phyloP scores from a whole-genome alignment of 768 basidiomycete species.

The Mycena rebaudengoi region DNA sequence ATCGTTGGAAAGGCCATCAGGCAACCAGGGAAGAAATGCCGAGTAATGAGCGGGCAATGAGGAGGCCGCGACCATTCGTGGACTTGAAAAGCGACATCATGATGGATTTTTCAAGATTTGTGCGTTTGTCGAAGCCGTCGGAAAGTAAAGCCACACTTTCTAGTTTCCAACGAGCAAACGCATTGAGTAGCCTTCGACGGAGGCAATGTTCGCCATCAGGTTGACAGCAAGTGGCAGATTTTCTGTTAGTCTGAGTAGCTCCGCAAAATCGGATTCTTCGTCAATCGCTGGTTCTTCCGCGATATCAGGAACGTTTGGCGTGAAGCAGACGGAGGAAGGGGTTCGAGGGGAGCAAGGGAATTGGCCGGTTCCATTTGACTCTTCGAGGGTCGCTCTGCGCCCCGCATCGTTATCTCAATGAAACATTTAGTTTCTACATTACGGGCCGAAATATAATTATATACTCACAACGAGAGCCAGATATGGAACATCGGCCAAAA shows the following conservation, averaged over 20 bases:
- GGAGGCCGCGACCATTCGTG: neutral
- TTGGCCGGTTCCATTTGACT: constrained; percentile 12
- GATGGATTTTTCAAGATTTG: neutral
- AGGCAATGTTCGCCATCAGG: constrained; percentile 4
- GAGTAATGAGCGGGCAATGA: neutral
- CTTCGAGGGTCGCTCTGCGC: constrained; percentile 4
- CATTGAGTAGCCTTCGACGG: constrained; percentile 4
- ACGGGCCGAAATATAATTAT: no score
- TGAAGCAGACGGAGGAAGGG: neutral
- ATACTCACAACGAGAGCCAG: constrained; percentile 8
- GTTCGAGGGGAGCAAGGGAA: constrained; percentile 7
- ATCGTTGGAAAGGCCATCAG: neutral
- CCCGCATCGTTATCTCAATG: constrained; percentile 11
- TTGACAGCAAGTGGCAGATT: constrained; percentile 8
- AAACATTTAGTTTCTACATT: neutral
- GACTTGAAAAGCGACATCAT: neutral
- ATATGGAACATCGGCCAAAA: constrained; percentile 1
- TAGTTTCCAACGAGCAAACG: neutral
- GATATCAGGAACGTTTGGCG: constrained; percentile 5
- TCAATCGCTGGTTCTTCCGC: neutral
- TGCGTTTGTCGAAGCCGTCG: neutral
- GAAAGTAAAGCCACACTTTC: constrained; percentile 2
- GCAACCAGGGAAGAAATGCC: neutral
- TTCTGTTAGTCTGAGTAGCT: neutral
- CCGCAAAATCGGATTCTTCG: neutral